Evolutionary conservation across 805 yeast species (phyloP), one percentile per base, ranked within the genome.

Genomic region (Lipomyces sp.): DNA sequence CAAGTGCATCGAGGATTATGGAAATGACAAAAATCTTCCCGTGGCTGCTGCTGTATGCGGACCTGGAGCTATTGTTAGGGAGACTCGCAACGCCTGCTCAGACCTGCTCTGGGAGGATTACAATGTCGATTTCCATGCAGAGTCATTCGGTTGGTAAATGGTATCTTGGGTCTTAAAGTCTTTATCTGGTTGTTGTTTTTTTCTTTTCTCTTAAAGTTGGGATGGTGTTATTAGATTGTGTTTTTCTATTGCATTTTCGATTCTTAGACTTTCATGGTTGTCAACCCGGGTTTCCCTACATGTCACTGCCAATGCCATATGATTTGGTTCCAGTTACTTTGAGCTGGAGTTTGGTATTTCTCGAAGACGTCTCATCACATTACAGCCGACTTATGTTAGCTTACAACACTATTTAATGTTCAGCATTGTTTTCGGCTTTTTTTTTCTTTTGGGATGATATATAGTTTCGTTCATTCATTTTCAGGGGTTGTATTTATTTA

Each of bases 121-220:
- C 64, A 64, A 65, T 48, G 69, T 75, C 39, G 66, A 71, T 53
- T 70, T 74, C 61, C 72, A 73, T 51, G 72, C 75, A 32, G 77
- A 75, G 69, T 62, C 71, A 18, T 75, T 75, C 62, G 77, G 77
- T 10, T 75, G 77, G 77, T 75, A 67, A 65, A n/a, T 53, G 34
- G 4, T 18, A 2, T n/a, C 33, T 35, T 60, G 39, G 32, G 61
- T 57, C 18, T 42, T 59, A 39, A 15, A 24, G 35, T 48, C 11
- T 64, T 45, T 32, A 48, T 35, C 24, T 15, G 35, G n/a, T 32
- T 64, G 35, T 57, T 62, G 35, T 6, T 33, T 13, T 56, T 62
- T 53, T 15, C 24, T 8, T 33, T 37, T 57, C 29, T 62, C 4
- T 4, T 62, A 13, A 54, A 54, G 45, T 29, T 54, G 63, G 63